Evolutionary conservation across 2,329 filamentous ascomycete genomes (phyloP), one percentile per base, ranked within the genome.

Genomic region (Chrysoporthe austroafricana): DNA sequence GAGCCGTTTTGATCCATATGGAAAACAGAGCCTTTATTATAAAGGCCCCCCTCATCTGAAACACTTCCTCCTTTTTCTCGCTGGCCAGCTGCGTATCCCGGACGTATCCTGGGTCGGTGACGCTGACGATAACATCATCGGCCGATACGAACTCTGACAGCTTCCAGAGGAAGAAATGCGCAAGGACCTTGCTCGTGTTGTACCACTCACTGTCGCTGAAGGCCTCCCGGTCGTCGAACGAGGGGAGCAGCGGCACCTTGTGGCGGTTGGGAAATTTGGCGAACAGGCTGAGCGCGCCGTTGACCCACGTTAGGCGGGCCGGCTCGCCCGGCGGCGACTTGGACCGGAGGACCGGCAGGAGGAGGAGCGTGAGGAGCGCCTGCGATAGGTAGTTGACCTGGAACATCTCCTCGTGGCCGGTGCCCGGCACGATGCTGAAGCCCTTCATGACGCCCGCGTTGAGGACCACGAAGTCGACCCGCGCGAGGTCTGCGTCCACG

Each of bases 101-200:
- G 8, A 79, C 75, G 57, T 78, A 75, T 0, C 81, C 84, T 0
- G 84, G 84, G 26, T 84, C 82, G 1, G 80, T 81, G 1, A 83
- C 68, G 63, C 85, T 86, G 52, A 86, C 74, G 8, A 82, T 69
- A 0, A 83, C 78, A 46, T 83, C 78, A 1, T 82, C 76, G 0
- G 79, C 70, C 1, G 74, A 75, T 0, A 83, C 76, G 26, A 76
- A 74, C 18, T 81, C 77, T 5, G 71, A 73, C 0, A 83, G 70
- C 63, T 79, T 79, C 69, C 72, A 71, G 2, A 76, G 71, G 71
- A 80, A 81, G 39, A 80, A 71, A 34, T 78, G 76, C 1, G 72
- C 71, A 0, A 81, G 71, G 0, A 75, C 73, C 65, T 81, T 81
- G 26, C 70, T 70, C 9, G 43, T 57, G 5, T 26, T 18, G 3